Conservation (phyloP, 1,284 basidiomycete genomes). For the Ustilago shanxiensis region DNA sequence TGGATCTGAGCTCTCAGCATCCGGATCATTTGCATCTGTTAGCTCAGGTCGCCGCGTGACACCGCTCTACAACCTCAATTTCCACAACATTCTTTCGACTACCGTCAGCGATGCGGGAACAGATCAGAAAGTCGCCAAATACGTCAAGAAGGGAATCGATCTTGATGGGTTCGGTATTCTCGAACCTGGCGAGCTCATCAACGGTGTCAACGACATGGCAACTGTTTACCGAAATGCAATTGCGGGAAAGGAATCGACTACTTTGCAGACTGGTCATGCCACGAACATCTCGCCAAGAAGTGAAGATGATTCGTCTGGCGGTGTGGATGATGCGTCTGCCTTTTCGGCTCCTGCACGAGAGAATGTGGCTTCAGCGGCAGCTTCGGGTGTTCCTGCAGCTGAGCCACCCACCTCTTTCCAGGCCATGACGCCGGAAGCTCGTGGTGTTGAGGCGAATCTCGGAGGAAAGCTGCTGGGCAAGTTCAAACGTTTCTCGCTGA, state of each 20-base stretch:
- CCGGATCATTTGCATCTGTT: constrained; percentile 36
- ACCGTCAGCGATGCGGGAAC: constrained; percentile 92
- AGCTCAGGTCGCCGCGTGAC: constrained; percentile 78
- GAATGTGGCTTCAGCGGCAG: constrained; percentile 4
- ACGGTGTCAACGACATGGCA: constrained; percentile 54
- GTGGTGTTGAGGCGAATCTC: constrained; percentile 41
- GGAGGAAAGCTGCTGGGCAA: constrained; percentile 59
- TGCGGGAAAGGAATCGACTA: constrained; percentile 9
- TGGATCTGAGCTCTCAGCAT: constrained; percentile 37
- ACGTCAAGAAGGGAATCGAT: constrained; percentile 79
- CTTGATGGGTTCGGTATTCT: constrained; percentile 70
- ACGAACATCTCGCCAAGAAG: constrained; percentile 23
- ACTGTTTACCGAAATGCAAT: constrained; percentile 25
- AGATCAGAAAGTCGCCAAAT: constrained; percentile 92
- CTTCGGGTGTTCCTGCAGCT: constrained; percentile 1
- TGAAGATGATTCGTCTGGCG: constrained; percentile 28
- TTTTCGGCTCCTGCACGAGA: constrained; percentile 34
- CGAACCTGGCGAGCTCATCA: constrained; percentile 63
- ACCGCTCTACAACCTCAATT: constrained; percentile 91
- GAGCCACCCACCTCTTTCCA: constrained; percentile 62
- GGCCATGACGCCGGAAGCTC: constrained; percentile 63
- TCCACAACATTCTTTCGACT: constrained; percentile 92
- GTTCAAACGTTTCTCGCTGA: constrained; percentile 57
- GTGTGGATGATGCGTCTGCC: constrained; percentile 30
- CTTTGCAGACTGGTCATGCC: constrained; percentile 12